Conservation (phyloP, 495 filamentous ascomycete species). For the Penicillium simplicissimum region DNA sequence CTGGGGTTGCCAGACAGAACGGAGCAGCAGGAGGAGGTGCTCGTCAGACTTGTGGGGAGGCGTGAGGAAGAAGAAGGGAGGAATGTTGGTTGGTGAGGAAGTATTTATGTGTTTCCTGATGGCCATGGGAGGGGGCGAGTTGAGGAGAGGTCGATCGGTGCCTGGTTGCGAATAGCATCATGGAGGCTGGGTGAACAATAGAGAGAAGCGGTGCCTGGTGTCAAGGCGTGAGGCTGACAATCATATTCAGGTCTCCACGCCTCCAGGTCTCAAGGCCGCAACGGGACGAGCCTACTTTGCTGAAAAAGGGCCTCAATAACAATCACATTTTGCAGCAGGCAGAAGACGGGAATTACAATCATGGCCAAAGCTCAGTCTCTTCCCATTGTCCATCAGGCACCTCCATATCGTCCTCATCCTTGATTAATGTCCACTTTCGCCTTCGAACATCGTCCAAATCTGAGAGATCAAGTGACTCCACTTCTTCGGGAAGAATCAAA, state of each 20-base stretch:
- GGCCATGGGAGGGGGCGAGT: neutral
- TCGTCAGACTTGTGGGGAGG: neutral
- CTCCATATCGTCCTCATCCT: slow-evolving; percentile 31
- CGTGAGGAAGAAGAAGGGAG: neutral
- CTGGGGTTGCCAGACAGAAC: too few species aligned
- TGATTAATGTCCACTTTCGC: slow-evolving; percentile 62
- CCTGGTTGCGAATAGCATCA: slow-evolving; percentile 1
- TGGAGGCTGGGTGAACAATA: neutral
- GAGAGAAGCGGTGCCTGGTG: neutral
- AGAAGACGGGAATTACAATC: slow-evolving; percentile 15
- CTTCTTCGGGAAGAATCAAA: slow-evolving; percentile 74
- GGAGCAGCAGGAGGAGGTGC: too few species aligned
- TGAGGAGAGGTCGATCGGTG: neutral
- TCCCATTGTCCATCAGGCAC: slow-evolving; percentile 61
- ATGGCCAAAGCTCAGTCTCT: slow-evolving; percentile 82
- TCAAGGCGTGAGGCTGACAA: neutral
- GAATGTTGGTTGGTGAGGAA: neutral
- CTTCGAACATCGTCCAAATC: slow-evolving; percentile 63
- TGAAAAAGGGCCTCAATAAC: neutral
- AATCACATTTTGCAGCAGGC: neutral
- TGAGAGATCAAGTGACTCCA: slow-evolving; percentile 75
- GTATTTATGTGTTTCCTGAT: neutral
- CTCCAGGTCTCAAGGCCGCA: neutral
- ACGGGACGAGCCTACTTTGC: neutral
- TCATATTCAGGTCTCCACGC: neutral